phyloP scores from a whole-genome alignment of 179 eudicot species.

The Beta corolliflora region DNA sequence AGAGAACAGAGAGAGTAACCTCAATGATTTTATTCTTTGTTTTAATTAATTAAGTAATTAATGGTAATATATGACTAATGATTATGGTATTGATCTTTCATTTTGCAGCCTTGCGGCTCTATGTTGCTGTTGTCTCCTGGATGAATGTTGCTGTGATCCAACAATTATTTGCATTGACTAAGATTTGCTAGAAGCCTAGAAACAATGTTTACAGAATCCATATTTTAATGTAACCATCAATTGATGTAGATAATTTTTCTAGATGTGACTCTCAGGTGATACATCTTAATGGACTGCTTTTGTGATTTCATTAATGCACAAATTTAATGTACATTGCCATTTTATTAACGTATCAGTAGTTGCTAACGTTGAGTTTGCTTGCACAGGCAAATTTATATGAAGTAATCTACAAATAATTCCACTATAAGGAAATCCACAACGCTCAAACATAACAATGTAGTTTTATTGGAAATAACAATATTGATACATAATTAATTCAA shows the following conservation, averaged over 20 bases:
- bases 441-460: no score
- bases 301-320: neutral
- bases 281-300: neutral
- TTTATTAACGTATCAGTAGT: no score
- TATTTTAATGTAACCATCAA: neutral
- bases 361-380: no score
- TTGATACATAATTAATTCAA: no score
- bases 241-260: neutral
- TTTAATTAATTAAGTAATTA: neutral
- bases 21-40: neutral
- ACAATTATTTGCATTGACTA: constrained; percentile 32
- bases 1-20: no score
- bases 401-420: no score
- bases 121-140: constrained; percentile 39
- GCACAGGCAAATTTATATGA: no score
- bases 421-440: no score
- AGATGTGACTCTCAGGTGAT: neutral
- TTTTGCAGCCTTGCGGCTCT: constrained; percentile 41
- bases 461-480: no score
- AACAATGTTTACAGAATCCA: neutral
- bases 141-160: constrained; percentile 44
- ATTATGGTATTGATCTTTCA: neutral
- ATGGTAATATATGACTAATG: neutral
- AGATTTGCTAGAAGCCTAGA: neutral
- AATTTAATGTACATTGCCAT: no score